A percentile compares a stretch with the other conserved stretches of the same genome.
Conservation (phyloP, 257 asterid species). For the Nicotiana attenuata region DNA sequence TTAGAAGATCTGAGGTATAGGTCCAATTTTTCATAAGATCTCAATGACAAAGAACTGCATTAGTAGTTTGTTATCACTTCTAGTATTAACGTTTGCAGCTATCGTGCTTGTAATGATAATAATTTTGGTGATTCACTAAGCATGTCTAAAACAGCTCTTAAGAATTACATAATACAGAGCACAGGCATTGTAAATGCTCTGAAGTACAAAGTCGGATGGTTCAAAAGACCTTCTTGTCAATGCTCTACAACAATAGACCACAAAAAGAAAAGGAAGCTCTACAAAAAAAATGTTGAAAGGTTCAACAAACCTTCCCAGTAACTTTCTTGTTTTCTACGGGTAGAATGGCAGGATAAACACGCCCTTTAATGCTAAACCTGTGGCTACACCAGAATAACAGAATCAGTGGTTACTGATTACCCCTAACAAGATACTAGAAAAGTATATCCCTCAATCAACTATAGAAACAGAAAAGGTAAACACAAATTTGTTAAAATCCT, state of each 20-base stretch:
- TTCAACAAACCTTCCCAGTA: conserved; percentile 51
- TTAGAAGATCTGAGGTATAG: not conserved
- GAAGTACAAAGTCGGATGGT: not conserved
- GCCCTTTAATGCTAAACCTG: conserved; percentile 73
- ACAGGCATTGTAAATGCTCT: not conserved
- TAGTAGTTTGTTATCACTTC: not conserved
- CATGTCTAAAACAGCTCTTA: not conserved
- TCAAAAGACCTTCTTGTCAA: not conserved
- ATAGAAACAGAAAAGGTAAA: not conserved
- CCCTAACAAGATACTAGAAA: not conserved
- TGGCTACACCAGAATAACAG: conserved; percentile 40
- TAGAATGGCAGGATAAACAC: conserved; percentile 82
- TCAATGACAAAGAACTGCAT: not conserved
- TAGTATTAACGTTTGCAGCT: not conserved
- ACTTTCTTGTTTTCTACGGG: conserved; percentile 55
- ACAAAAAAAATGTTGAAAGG: conserved; percentile 3
- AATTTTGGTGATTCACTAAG: not conserved
- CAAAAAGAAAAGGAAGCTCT: not conserved
- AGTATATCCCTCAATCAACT: not conserved
- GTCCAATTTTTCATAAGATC: not conserved
- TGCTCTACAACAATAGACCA: not conserved
- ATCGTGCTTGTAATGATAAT: not conserved
- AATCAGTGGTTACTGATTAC: not conserved
- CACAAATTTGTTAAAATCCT: not conserved
- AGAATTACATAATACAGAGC: not conserved